Percentiles rank a stretch among this genome's conserved stretches.
phyloP scores from a whole-genome alignment of 78 protist species.

The Emiliania huxleyi region DNA sequence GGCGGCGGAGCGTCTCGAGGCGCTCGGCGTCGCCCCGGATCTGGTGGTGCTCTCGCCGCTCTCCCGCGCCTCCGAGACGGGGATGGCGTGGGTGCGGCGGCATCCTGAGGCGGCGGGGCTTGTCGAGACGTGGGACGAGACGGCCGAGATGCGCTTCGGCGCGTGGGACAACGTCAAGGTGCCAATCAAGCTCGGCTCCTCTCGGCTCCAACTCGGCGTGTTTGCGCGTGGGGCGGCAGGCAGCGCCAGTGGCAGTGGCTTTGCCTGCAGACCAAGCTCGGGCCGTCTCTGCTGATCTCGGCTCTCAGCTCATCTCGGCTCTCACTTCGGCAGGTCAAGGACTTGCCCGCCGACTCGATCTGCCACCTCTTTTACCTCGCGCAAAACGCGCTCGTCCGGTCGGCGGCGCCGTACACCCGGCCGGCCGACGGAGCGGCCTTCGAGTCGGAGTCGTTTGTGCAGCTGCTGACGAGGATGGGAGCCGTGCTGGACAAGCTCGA shows the following conservation, averaged over 20 bases:
- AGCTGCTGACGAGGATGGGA: neutral
- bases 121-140: neutral
- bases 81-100: neutral
- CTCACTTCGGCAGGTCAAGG: too few relatives aligned
- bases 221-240: too few relatives aligned
- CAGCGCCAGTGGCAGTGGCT: too few relatives aligned
- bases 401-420: neutral
- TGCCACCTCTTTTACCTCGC: neutral
- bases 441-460: neutral
- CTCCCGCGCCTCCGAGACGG: neutral
- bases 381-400: neutral
- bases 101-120: neutral
- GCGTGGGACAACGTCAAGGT: neutral
- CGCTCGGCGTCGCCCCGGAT: neutral
- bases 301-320: too few relatives aligned
- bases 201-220: too few relatives aligned
- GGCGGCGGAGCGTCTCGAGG: neutral
- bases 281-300: too few relatives aligned
- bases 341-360: neutral
- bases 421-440: neutral
- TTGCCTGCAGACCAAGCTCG: too few relatives aligned
- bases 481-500: neutral
- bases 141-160: neutral
- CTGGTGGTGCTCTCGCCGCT: neutral
- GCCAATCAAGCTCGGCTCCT: too few relatives aligned